Percentiles rank a stretch among this genome's conserved stretches.
These are phyloP conservation scores for Zoysia matrella DNA, from an alignment of 202 grass and related monocot species.

Conservation along the genomic window DNA sequence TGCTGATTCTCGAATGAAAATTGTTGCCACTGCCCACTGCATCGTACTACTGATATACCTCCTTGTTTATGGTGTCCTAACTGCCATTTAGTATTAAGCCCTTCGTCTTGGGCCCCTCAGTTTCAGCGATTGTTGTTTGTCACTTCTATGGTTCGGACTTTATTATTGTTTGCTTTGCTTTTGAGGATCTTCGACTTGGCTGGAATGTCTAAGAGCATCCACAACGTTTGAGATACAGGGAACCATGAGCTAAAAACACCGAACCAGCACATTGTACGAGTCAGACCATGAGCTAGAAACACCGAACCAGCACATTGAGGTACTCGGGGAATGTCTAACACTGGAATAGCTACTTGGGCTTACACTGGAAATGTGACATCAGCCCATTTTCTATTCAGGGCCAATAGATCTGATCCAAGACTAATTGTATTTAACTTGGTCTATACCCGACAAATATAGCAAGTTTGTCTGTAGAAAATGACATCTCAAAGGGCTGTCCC, in stretches of 20 bases:
- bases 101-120: background rate
- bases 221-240: too few relatives aligned
- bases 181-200: too few relatives aligned
- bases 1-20: background rate
- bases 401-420: slow-evolving; percentile 36
- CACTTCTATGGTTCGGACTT: background rate
- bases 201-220: too few relatives aligned
- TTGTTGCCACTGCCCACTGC: background rate
- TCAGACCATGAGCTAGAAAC: too few relatives aligned
- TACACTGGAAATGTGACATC: slow-evolving; percentile 23
- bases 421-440: slow-evolving; percentile 29
- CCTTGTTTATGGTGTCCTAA: background rate
- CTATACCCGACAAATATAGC: slow-evolving; percentile 34
- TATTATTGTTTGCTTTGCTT: background rate
- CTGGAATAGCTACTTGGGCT: slow-evolving; percentile 2
- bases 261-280: too few relatives aligned
- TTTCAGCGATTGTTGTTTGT: background rate
- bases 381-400: slow-evolving; percentile 28
- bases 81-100: background rate
- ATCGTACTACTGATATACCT: slow-evolving; percentile 4
- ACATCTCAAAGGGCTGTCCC: slow-evolving; percentile 21
- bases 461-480: slow-evolving; percentile 41
- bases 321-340: too few relatives aligned
- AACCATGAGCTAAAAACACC: too few relatives aligned
- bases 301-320: too few relatives aligned